A percentile compares a stretch with the other conserved stretches of the same genome.
Conservation (phyloP, 768 basidiomycete genomes). For the Lanmaoa pseudosensibilis region DNA sequence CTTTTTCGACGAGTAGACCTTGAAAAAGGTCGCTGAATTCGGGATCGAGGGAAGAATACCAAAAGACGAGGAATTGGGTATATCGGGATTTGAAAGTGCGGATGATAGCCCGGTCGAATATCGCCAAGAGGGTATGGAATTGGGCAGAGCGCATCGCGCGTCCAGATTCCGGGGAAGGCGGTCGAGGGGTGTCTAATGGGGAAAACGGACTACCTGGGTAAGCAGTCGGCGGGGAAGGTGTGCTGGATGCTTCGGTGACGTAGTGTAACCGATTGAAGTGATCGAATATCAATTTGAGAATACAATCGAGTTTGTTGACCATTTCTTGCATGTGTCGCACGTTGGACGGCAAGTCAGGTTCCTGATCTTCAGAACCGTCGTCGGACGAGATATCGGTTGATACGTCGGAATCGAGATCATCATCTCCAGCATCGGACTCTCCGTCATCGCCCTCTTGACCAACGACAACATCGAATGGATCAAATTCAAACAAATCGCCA, state of each 20-base stretch:
- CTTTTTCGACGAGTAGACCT: constrained; percentile 90
- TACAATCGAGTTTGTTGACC: constrained; percentile 89
- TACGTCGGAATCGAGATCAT: constrained; percentile 48
- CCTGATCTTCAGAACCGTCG: constrained; percentile 49
- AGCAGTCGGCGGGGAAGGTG: constrained; percentile 11
- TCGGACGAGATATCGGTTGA: constrained; percentile 81
- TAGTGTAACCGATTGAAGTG: constrained; percentile 64
- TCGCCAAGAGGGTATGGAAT: constrained; percentile 85
- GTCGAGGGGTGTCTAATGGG: constrained; percentile 23
- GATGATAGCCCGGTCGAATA: constrained; percentile 92
- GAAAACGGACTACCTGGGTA: constrained; percentile 10
- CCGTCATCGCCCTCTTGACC: constrained; percentile 70
- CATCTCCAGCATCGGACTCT: constrained; percentile 56
- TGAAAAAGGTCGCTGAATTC: constrained; percentile 92
- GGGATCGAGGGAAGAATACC: constrained; percentile 86
- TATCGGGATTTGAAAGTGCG: constrained; percentile 97
- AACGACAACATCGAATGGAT: constrained; percentile 82
- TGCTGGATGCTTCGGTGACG: constrained; percentile 20
- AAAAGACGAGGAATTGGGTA: constrained; percentile 96
- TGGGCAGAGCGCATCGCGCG: constrained; percentile 53
- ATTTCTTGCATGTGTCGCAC: constrained; percentile 76
- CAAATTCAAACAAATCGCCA: constrained; percentile 67
- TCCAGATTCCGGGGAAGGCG: constrained; percentile 34
- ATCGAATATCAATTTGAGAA: constrained; percentile 81
- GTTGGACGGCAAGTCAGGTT: constrained; percentile 44